These are phyloP conservation scores for Aspergillus alliaceus DNA, from an alignment of 2,329 filamentous ascomycete genomes.

Conservation along the genomic window DNA sequence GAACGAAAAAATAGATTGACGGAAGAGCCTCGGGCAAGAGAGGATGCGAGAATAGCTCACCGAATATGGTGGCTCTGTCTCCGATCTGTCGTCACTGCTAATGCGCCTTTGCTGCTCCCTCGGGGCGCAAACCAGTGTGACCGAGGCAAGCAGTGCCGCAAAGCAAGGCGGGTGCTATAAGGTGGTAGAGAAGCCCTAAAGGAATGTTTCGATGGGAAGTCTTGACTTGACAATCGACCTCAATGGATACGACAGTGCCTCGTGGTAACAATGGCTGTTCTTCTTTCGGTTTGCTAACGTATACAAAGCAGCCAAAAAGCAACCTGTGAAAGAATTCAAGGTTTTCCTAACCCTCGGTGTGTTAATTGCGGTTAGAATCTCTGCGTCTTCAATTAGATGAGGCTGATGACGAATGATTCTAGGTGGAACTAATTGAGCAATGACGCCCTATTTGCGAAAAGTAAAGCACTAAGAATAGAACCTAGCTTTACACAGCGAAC, in stretches of 20 bases:
- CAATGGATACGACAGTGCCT: neutral
- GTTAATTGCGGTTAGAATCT: neutral
- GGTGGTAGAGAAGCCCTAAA: neutral
- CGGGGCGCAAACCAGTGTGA: neutral
- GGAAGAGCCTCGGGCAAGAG: neutral
- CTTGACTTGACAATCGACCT: neutral
- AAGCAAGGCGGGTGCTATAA: neutral
- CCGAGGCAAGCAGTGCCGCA: neutral
- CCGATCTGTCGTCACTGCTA: neutral
- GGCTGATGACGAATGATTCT: too few relatives aligned
- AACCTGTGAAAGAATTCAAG: neutral
- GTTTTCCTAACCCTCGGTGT: neutral
- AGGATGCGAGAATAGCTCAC: neutral
- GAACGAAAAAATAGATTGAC: neutral
- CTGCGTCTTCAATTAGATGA: neutral
- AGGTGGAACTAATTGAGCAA: neutral
- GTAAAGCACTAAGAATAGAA: neutral
- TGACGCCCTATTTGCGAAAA: neutral
- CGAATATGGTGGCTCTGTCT: neutral
- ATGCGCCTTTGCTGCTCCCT: neutral
- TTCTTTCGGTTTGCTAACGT: neutral
- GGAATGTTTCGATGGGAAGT: neutral
- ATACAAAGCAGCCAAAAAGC: neutral
- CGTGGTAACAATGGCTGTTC: neutral
- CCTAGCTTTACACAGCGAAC: neutral